phyloP scores from a whole-genome alignment of 257 asterid species.

The Solanum sejunctum region DNA sequence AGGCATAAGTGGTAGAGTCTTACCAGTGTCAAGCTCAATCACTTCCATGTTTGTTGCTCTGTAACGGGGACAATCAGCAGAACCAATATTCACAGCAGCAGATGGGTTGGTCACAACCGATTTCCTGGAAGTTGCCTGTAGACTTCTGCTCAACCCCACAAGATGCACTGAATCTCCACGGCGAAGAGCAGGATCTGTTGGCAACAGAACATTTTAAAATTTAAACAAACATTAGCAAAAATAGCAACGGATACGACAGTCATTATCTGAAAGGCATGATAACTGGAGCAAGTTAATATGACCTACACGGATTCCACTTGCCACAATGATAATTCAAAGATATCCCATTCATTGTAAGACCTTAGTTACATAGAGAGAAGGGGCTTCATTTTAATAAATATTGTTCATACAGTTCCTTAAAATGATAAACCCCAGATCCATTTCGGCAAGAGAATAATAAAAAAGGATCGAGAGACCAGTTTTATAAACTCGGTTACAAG shows the following conservation, averaged over 20 bases:
- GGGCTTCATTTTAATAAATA: not conserved
- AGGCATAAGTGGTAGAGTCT: not conserved
- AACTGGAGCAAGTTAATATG: not conserved
- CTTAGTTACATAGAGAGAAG: not conserved
- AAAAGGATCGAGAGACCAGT: not conserved
- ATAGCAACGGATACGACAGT: not conserved
- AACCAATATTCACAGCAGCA: slow-evolving; percentile 80
- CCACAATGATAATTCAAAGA: not conserved
- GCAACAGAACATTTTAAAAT: not conserved
- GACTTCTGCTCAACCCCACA: slow-evolving; percentile 86
- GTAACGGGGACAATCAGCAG: slow-evolving; percentile 92
- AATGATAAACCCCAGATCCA: not conserved
- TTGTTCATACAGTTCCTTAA: not conserved
- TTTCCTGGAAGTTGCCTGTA: slow-evolving; percentile 94
- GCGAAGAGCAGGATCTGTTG: slow-evolving; percentile 73
- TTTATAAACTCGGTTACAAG: not conserved
- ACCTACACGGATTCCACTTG: not conserved
- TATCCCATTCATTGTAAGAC: not conserved
- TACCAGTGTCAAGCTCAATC: slow-evolving; percentile 95
- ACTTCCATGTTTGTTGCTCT: slow-evolving; percentile 99
- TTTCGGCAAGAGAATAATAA: not conserved
- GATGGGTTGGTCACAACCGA: slow-evolving; percentile 89
- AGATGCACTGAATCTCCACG: slow-evolving; percentile 99
- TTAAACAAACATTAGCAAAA: not conserved
- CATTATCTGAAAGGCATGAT: not conserved